Percentiles rank a stretch among this genome's conserved stretches.
phyloP scores from a whole-genome alignment of 305 asterid genomes.

The Plantago coronopus region DNA sequence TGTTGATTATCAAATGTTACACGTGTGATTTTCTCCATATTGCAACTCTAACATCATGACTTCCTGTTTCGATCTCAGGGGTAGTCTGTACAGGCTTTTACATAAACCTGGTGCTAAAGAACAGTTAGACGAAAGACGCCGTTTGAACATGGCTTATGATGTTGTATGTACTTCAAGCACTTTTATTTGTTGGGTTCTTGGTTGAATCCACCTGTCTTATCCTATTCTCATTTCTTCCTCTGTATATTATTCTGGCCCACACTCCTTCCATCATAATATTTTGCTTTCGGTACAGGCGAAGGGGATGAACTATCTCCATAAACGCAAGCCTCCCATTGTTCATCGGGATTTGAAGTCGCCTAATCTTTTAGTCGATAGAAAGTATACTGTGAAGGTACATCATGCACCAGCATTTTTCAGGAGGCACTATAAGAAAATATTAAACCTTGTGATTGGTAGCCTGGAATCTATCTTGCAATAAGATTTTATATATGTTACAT shows the following conservation, averaged over 20 bases:
- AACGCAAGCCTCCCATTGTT: constrained; percentile 80
- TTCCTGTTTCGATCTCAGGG: constrained; percentile 46
- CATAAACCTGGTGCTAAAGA: constrained; percentile 87
- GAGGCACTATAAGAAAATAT: background rate
- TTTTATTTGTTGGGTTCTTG: constrained; percentile 1
- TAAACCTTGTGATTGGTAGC: background rate
- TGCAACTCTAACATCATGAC: constrained; percentile 13
- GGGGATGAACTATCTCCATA: constrained; percentile 96
- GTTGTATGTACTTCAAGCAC: constrained; percentile 47
- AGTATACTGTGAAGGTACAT: constrained; percentile 91
- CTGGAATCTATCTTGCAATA: background rate
- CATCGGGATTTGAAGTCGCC: constrained; percentile 95
- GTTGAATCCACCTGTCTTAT: background rate
- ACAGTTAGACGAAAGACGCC: constrained; percentile 84
- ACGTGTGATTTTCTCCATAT: constrained; percentile 1
- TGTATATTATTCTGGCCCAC: background rate
- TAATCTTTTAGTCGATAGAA: constrained; percentile 90
- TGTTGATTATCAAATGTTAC: constrained; percentile 19
- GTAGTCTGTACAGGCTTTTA: constrained; percentile 84
- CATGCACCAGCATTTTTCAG: constrained; percentile 16
- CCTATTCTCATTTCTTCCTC: constrained; percentile 1
- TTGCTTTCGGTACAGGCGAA: constrained; percentile 61
- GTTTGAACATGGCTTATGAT: constrained; percentile 93
- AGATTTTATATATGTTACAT: no score
- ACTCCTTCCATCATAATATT: constrained; percentile 18